These are phyloP conservation scores for Verticillium tricorpus DNA, from an alignment of 2,329 filamentous ascomycete species.

Conservation along the genomic window DNA sequence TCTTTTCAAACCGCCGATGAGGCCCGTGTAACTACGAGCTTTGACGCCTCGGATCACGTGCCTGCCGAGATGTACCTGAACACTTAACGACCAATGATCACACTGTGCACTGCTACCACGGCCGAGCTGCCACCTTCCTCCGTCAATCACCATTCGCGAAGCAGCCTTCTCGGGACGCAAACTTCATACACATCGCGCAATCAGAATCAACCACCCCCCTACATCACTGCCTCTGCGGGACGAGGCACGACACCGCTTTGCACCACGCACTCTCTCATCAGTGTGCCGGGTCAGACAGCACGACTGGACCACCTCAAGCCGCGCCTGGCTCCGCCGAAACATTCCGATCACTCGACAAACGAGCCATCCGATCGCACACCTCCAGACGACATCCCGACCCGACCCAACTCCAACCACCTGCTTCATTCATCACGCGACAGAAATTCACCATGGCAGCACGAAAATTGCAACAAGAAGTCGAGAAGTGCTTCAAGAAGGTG, in stretches of 20 bases:
- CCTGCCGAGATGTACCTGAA: background rate
- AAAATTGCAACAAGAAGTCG: slow-evolving; percentile 96
- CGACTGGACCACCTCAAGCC: background rate
- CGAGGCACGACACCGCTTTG: background rate
- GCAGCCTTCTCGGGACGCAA: background rate
- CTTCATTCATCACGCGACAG: background rate
- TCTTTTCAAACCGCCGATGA: background rate
- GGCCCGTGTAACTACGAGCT: background rate
- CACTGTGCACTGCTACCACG: background rate
- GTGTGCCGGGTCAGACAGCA: background rate
- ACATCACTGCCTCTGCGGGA: background rate
- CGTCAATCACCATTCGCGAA: background rate
- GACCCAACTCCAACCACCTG: background rate
- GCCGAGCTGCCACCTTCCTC: background rate
- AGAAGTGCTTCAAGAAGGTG: slow-evolving; percentile 99
- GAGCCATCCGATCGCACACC: background rate
- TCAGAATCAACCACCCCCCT: background rate
- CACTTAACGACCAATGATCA: background rate
- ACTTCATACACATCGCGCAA: background rate
- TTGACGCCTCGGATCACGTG: background rate
- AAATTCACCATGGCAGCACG: slow-evolving; percentile 78
- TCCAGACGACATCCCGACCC: background rate
- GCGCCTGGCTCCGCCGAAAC: background rate
- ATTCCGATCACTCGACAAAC: background rate
- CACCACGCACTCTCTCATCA: background rate